phyloP scores from a whole-genome alignment of 305 asterid genomes.

The Plantago coronopus region DNA sequence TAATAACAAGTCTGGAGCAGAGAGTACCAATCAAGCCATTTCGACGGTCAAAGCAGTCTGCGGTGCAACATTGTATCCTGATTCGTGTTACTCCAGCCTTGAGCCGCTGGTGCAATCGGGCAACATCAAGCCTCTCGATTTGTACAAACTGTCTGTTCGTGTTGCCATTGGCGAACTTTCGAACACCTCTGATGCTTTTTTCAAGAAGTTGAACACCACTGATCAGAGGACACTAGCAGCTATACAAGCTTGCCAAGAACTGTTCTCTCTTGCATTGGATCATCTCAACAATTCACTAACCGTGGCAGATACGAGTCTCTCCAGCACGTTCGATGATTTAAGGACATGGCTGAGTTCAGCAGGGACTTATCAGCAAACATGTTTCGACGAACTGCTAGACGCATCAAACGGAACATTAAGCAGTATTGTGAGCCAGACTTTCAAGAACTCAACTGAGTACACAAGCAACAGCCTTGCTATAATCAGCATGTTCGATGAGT shows the following conservation, averaged over 20 bases:
- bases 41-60: conserved; percentile 41
- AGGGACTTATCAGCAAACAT: conserved; percentile 14
- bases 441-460: neutral
- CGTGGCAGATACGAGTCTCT: neutral
- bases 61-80: conserved; percentile 41
- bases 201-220: conserved; percentile 31
- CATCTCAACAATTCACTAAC: neutral
- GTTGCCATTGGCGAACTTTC: conserved; percentile 55
- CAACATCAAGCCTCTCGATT: conserved; percentile 24
- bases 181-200: conserved; percentile 29
- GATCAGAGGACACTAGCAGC: conserved; percentile 27
- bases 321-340: neutral
- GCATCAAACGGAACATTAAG: neutral
- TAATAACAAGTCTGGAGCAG: conserved; percentile 12
- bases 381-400: conserved; percentile 7
- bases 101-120: conserved; percentile 29
- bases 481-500: neutral
- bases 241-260: neutral
- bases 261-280: conserved; percentile 14
- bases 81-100: conserved; percentile 25
- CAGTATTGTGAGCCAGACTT: neutral
- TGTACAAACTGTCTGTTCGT: conserved; percentile 43
- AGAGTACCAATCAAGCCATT: neutral
- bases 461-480: neutral
- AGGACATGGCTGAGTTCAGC: neutral